Evolutionary conservation across 2,329 filamentous ascomycete species (phyloP).

Genomic region (Cercospora brassicicola): DNA sequence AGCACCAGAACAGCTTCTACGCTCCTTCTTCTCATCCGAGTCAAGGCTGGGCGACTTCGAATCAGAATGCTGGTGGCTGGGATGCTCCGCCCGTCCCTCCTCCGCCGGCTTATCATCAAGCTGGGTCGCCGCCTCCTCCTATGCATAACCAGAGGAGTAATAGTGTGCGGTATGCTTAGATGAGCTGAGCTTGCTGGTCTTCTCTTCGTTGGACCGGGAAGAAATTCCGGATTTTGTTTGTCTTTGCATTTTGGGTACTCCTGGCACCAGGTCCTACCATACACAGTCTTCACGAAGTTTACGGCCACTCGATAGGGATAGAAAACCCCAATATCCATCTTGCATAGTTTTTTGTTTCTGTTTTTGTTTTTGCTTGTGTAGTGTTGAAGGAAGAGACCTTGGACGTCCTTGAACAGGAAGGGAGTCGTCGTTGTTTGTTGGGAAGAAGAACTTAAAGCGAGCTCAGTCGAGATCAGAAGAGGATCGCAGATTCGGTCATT

Average conservation of each 20-base stretch:
- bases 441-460: neutral
- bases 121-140: neutral
- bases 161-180: conserved; percentile 28
- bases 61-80: conserved; percentile 15
- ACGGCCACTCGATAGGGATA: neutral
- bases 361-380: neutral
- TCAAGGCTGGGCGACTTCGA: conserved; percentile 30
- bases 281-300: neutral
- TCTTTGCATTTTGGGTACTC: neutral
- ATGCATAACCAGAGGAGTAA: conserved; percentile 10
- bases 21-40: conserved; percentile 20
- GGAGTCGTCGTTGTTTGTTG: neutral
- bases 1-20: conserved; percentile 12
- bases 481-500: neutral
- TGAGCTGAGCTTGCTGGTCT: neutral
- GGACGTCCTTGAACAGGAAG: neutral
- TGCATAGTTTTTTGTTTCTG: neutral
- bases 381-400: neutral
- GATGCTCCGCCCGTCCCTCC: conserved; percentile 25
- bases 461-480: neutral
- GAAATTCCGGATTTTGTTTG: neutral
- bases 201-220: neutral
- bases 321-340: neutral
- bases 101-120: conserved; percentile 24
- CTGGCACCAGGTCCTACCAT: too few relatives aligned